A percentile compares a stretch with the other conserved stretches of the same genome.
These are phyloP conservation scores for Anastatica hierochuntica DNA, from an alignment of 345 rosid genomes.

Conservation along the genomic window DNA sequence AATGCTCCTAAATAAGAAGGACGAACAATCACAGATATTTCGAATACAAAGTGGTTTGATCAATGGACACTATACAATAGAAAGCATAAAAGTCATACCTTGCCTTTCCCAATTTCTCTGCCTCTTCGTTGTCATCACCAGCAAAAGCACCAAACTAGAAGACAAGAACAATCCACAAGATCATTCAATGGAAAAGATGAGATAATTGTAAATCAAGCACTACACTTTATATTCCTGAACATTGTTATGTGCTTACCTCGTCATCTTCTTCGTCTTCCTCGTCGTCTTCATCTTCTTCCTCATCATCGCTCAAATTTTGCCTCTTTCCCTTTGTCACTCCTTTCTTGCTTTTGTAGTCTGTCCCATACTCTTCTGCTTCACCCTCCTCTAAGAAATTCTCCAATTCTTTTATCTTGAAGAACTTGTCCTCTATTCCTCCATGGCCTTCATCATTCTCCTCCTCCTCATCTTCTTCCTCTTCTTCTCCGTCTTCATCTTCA, in stretches of 20 bases:
- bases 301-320: slow-evolving; percentile 29
- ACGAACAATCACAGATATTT: too few relatives aligned
- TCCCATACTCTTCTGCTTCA: slow-evolving; percentile 73
- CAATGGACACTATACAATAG: background rate
- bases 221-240: background rate
- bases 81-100: slow-evolving; percentile 30
- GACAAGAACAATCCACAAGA: background rate
- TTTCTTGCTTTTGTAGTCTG: slow-evolving; percentile 31
- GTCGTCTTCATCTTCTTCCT: slow-evolving; percentile 15
- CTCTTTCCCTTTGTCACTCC: slow-evolving; percentile 22
- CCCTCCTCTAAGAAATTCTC: slow-evolving; percentile 60
- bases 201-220: too few relatives aligned
- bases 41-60: too few relatives aligned
- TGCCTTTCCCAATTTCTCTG: too few relatives aligned
- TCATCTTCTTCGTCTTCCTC: slow-evolving; percentile 22
- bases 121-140: slow-evolving; percentile 34
- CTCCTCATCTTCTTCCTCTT: slow-evolving; percentile 7
- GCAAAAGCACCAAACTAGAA: slow-evolving; percentile 46
- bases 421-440: slow-evolving; percentile 64
- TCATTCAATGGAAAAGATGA: too few relatives aligned
- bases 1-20: too few relatives aligned
- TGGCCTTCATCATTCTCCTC: slow-evolving; percentile 15
- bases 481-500: slow-evolving; percentile 11
- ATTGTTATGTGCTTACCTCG: slow-evolving; percentile 12
- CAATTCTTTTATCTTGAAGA: slow-evolving; percentile 72